Evolutionary conservation across 148 eudicot genomes (phyloP).

Genomic region (Silene conica): DNA sequence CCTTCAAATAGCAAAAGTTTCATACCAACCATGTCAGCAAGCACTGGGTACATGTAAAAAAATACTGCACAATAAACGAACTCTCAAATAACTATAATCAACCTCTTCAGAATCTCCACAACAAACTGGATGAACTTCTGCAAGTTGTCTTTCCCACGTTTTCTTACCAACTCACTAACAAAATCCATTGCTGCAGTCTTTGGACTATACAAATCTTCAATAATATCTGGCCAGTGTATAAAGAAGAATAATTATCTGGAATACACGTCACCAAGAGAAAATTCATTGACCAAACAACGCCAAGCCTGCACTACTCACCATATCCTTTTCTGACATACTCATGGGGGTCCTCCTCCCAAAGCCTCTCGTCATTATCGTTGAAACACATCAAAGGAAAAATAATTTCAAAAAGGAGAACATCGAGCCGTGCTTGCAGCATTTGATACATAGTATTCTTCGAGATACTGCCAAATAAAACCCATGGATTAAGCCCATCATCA

Average conservation of each 20-base stretch:
- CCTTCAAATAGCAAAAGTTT: slow-evolving; percentile 32
- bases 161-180: slow-evolving; percentile 93
- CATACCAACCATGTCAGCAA: neutral
- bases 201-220: slow-evolving; percentile 96
- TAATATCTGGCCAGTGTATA: slow-evolving; percentile 56
- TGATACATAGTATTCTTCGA: slow-evolving; percentile 84
- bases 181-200: slow-evolving; percentile 99
- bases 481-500: neutral
- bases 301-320: slow-evolving; percentile 48
- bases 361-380: slow-evolving; percentile 83
- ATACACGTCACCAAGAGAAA: neutral
- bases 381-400: slow-evolving; percentile 98
- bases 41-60: neutral
- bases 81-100: slow-evolving; percentile 9
- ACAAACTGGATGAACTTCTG: slow-evolving; percentile 85
- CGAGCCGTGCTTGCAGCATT: slow-evolving; percentile 80
- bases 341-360: slow-evolving; percentile 99
- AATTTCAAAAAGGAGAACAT: slow-evolving; percentile 87
- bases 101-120: slow-evolving; percentile 94
- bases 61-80: neutral
- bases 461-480: slow-evolving; percentile 49
- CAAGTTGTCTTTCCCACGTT: slow-evolving; percentile 96
- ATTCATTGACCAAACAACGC: neutral
- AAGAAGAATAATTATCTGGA: neutral
- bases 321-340: slow-evolving; percentile 99